Conservation (phyloP, 1,284 basidiomycete genomes). For the Sporisorium iseilematis-ciliati region DNA sequence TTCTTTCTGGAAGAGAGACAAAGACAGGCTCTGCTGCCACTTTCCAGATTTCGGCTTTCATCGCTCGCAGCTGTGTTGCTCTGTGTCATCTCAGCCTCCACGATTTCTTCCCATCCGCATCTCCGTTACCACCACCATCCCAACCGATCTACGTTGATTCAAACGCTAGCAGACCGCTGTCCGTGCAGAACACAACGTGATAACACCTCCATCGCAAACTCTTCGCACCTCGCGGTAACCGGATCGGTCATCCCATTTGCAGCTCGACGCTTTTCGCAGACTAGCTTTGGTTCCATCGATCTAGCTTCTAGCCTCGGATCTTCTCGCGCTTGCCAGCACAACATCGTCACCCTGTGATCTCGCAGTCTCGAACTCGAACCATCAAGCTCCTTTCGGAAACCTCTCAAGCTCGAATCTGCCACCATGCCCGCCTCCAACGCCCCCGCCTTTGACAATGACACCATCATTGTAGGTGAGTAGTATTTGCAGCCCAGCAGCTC, state of each 20-base stretch:
- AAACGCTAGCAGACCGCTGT: not conserved
- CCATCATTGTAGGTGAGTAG: constrained; percentile 65
- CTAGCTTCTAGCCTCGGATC: not conserved
- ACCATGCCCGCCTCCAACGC: constrained; percentile 47
- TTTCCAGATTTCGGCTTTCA: constrained; percentile 1
- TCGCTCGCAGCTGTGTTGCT: not conserved
- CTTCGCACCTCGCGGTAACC: constrained; percentile 1
- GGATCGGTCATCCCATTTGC: not conserved
- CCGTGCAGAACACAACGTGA: not conserved
- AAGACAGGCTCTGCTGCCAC: not conserved
- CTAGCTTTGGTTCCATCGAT: not conserved
- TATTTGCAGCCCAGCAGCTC: not conserved
- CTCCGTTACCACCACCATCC: not conserved
- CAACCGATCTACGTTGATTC: not conserved
- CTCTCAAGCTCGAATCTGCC: not conserved
- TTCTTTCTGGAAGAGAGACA: constrained; percentile 2
- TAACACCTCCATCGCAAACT: not conserved
- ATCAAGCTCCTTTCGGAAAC: not conserved
- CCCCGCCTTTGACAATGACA: constrained; percentile 59
- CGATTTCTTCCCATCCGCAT: not conserved
- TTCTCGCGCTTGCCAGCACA: not conserved
- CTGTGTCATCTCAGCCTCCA: constrained; percentile 2
- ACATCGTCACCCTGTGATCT: not conserved
- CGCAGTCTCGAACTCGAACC: not conserved
- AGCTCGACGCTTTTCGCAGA: not conserved